Conservation (phyloP, 768 basidiomycete species). For the Agaricus sinodeliciosus region DNA sequence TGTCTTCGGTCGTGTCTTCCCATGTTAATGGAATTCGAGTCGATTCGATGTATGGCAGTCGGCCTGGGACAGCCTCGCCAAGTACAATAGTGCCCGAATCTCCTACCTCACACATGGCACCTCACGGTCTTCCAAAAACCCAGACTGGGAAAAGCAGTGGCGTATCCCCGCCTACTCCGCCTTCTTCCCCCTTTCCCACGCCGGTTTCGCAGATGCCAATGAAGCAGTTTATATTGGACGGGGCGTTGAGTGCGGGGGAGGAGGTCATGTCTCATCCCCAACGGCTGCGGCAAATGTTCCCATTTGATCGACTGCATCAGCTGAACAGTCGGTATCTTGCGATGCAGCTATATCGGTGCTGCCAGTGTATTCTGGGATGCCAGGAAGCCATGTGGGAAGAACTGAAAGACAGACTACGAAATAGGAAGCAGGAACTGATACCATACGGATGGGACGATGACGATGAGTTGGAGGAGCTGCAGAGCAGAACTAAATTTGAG, state of each 20-base stretch:
- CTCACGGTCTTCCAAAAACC: slow-evolving; percentile 2
- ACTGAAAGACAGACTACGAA: slow-evolving; percentile 53
- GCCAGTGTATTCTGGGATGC: slow-evolving; percentile 53
- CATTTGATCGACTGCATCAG: slow-evolving; percentile 34
- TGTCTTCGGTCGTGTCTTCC: slow-evolving; percentile 42
- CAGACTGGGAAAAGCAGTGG: neutral
- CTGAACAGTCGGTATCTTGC: slow-evolving; percentile 57
- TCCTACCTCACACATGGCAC: slow-evolving; percentile 14
- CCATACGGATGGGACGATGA: slow-evolving; percentile 70
- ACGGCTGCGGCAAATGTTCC: slow-evolving; percentile 18
- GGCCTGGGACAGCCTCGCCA: slow-evolving; percentile 24
- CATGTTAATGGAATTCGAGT: slow-evolving; percentile 25
- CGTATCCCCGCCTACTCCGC: slow-evolving; percentile 10
- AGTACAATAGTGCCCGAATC: slow-evolving; percentile 25
- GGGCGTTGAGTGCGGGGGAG: slow-evolving; percentile 37
- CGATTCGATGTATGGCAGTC: slow-evolving; percentile 19
- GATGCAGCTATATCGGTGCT: slow-evolving; percentile 66
- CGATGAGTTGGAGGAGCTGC: slow-evolving; percentile 50
- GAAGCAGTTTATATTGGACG: slow-evolving; percentile 40
- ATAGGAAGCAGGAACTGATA: slow-evolving; percentile 43
- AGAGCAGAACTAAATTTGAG: slow-evolving; percentile 54
- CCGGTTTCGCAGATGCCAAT: slow-evolving; percentile 15
- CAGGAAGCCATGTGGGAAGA: slow-evolving; percentile 79
- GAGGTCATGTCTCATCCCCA: slow-evolving; percentile 25
- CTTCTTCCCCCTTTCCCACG: slow-evolving; percentile 8